phyloP scores from a whole-genome alignment of 2,329 filamentous ascomycete species.

The Aspergillus sp. region DNA sequence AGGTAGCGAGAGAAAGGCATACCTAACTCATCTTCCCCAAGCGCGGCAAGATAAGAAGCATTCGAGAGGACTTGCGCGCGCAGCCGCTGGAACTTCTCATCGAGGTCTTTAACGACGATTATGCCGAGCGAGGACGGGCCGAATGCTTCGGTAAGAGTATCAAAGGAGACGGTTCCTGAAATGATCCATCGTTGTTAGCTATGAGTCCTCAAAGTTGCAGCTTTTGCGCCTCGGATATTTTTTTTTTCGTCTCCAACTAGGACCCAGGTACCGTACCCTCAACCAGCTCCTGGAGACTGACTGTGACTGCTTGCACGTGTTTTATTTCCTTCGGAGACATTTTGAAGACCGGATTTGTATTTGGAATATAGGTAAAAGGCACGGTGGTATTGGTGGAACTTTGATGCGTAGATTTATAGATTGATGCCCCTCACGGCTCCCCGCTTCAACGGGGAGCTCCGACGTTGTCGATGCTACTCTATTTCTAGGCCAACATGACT shows the following conservation, averaged over 20 bases:
- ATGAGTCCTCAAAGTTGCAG: not conserved
- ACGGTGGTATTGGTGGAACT: not conserved
- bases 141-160: conserved; percentile 68
- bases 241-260: not conserved
- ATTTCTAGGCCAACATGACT: not conserved
- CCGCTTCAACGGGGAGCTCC: conserved; percentile 16
- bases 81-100: conserved; percentile 70
- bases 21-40: conserved; percentile 74
- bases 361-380: not conserved
- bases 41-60: conserved; percentile 83
- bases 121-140: conserved; percentile 90
- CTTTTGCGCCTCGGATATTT: not conserved
- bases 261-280: conserved; percentile 42
- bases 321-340: conserved; percentile 28
- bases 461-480: conserved; percentile 4
- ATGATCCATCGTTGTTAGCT: not conserved
- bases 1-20: conserved; percentile 18
- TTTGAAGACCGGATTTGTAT: not conserved
- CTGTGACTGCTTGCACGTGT: conserved; percentile 49
- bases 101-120: conserved; percentile 87
- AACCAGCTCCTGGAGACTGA: conserved; percentile 53
- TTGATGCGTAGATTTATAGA: not conserved
- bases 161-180: conserved; percentile 47
- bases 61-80: conserved; percentile 79
- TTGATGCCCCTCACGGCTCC: conserved; percentile 8